Base-by-base conservation (phyloP, 768 basidiomycete species). In the Naganishia randhawae region DNA sequence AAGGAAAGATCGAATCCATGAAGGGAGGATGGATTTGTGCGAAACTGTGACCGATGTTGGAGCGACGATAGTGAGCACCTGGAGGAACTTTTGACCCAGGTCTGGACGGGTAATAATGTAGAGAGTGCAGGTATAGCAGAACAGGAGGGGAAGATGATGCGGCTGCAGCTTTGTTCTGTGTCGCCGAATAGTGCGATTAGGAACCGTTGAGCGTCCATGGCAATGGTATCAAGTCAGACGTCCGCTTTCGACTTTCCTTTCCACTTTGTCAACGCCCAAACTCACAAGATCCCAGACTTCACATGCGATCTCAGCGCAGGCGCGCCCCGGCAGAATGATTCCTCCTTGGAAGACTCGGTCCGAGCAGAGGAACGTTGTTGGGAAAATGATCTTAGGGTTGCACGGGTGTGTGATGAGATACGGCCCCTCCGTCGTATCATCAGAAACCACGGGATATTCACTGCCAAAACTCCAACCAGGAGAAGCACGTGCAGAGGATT, bases 101-200 rank as follows among this genome's bases (percentile, higher is more conserved):
- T 50, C 50, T 1, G 63, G 63, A 10, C 42, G 63, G 50, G 63
- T 50, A 7, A 64, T n/a, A n/a, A 64, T 19, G 33, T 64, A 64
- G 31, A 64, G 50, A 10, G 63, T 35, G 45, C 42, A 64, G 1
- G 63, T 51, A 22, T 64, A 64, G 16, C 35, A 27, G 29, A 64
- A 33, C 31, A 64, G 31, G 22, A 64, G 50, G 5, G 63, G 63
- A n/a, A 64, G 63, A 33, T 64, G 63, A 50, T 64, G 50, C 22
- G 63, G 63, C 32, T 64, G 63, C 2, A 64, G 29, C 31, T 64
- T 64, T 31, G 42, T 50, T n/a, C 63, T 64, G 63, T 52, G 41
- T 10, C 41, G 19, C 27, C 8, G 51, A 31, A 53, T 53, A 9
- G 51, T 19, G n/a, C 8, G 19, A 41, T 25, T 4, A 57, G 33